Evolutionary conservation across 495 filamentous ascomycete species (phyloP), one percentile per base, ranked within the genome.

Genomic region (Umbilicaria muhlenbergii): DNA sequence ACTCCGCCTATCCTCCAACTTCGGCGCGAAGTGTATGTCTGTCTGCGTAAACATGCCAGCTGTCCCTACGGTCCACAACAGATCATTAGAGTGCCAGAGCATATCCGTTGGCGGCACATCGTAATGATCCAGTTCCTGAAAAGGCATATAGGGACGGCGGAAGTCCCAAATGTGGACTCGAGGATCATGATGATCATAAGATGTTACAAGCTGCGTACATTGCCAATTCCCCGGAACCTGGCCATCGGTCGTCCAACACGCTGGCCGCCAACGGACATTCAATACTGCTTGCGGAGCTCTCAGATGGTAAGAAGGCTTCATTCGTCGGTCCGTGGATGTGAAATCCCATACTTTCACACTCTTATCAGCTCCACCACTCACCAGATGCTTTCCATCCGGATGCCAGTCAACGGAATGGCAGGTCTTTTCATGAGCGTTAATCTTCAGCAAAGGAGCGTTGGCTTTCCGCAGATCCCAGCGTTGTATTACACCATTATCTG

Each of bases 331-430:
- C 21, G 77, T 74, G 21, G 74, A 75, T n/a, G 72, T 68, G 53
- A 95, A 72, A 58, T 96, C 86, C 92, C 92, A 98, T 31, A 96
- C 77, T 74, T 88, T 78, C 51, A 93, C 82, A 40, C 78, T 81
- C 47, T 77, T 76, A 57, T 98, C 91, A 18, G 73, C 68, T 33
- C 88, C 81, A 18, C 81, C 86, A 54, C 85, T 94, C 33, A 82
- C 78, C 13, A 94, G 66, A 58, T 96, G 83, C 46, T 83, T 83
- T 24, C 91, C 91, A 58, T 95, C 89, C 1, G 86, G 86, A 56
- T 98, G 91, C 91, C 92, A 98, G 50, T 93, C 85, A 38, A 98
- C 78, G 4, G 84, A 70, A 44, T 75, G 79, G 53, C 83, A 93
- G 0, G 78, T 72, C 35, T 77, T 81, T 50, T 81, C 73, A 58